phyloP scores from a whole-genome alignment of 345 rosid genomes.

The Brassica nigra region DNA sequence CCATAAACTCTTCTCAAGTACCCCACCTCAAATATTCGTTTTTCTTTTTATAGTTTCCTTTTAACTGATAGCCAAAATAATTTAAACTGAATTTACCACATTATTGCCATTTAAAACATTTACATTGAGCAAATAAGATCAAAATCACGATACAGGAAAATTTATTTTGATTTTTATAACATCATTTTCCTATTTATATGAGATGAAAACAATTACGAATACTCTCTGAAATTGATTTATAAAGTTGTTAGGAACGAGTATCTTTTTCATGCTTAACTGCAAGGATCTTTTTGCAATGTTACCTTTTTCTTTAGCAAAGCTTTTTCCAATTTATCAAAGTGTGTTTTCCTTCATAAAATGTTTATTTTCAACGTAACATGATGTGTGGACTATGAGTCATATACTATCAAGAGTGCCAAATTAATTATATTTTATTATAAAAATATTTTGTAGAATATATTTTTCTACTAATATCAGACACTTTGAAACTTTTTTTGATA shows the following conservation, averaged over 20 bases:
- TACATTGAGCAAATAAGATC: background rate
- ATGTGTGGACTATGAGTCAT: background rate
- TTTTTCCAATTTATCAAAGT: background rate
- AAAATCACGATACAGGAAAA: background rate
- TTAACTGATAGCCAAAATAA: background rate
- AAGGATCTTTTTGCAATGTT: conserved; percentile 20
- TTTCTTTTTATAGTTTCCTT: background rate
- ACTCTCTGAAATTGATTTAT: background rate
- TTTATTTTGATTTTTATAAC: background rate
- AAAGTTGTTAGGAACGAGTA: conserved; percentile 50
- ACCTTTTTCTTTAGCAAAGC: conserved; percentile 40
- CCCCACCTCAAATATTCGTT: conserved; percentile 23
- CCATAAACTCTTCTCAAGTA: conserved; percentile 1
- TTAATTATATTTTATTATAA: background rate
- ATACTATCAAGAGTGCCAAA: background rate
- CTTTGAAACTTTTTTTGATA: background rate
- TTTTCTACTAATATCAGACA: background rate
- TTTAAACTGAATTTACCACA: background rate
- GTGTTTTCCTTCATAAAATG: background rate
- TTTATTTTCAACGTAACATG: background rate
- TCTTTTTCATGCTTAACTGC: conserved; percentile 38
- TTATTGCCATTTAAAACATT: background rate
- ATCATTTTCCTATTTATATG: background rate
- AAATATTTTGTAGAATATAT: background rate
- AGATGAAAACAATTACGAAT: background rate